These are phyloP conservation scores for Termitomyces sp. DNA, from an alignment of 768 basidiomycete genomes.

Conservation along the genomic window DNA sequence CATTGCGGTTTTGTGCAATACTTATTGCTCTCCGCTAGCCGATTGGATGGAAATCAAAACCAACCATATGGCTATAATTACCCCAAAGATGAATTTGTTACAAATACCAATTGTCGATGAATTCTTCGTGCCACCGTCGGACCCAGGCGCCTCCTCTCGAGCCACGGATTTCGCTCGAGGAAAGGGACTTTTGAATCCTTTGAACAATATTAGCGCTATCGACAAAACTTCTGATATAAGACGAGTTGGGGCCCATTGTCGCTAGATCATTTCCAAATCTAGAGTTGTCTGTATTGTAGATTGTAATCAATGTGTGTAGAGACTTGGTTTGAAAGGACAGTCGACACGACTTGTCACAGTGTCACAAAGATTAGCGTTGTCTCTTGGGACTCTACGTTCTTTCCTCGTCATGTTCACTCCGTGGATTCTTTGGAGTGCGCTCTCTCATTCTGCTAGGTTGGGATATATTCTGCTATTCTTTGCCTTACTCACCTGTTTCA, in stretches of 20 bases:
- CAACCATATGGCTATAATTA: slow-evolving; percentile 93
- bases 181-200: slow-evolving; percentile 76
- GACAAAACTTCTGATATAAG: slow-evolving; percentile 12
- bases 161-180: slow-evolving; percentile 80
- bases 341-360: slow-evolving; percentile 2
- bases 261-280: not conserved
- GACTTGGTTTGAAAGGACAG: not conserved
- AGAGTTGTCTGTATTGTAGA: not conserved
- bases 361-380: not conserved
- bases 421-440: slow-evolving; percentile 62
- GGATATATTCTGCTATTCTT: not conserved
- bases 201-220: slow-evolving; percentile 27
- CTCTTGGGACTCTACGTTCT: not conserved
- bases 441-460: slow-evolving; percentile 60
- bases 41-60: slow-evolving; percentile 99
- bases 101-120: slow-evolving; percentile 94
- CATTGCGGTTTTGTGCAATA: not conserved
- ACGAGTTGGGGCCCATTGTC: slow-evolving; percentile 12
- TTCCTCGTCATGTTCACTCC: slow-evolving; percentile 37
- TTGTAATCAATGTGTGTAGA: not conserved
- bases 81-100: slow-evolving; percentile 90
- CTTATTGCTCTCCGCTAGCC: slow-evolving; percentile 33
- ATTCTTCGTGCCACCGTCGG: slow-evolving; percentile 84
- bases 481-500: not conserved
- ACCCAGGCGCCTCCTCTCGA: slow-evolving; percentile 63